These are phyloP conservation scores for Agrocybe pediades DNA, from an alignment of 768 basidiomycete genomes.

Conservation along the genomic window DNA sequence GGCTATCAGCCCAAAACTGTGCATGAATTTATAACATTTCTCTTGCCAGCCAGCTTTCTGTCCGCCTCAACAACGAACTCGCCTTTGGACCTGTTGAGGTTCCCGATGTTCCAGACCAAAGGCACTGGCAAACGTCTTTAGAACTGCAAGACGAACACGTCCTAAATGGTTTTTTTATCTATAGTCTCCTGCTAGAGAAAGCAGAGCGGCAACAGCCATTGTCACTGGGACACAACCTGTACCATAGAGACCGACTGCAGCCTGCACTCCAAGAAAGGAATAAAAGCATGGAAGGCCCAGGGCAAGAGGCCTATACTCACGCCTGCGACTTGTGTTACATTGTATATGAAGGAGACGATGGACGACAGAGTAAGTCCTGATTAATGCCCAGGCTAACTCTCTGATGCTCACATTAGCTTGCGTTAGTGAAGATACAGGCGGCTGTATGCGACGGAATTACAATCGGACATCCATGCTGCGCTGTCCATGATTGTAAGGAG, in stretches of 20 bases:
- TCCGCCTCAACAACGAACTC: conserved; percentile 2
- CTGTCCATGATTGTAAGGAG: conserved; percentile 24
- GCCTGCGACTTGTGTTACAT: background rate
- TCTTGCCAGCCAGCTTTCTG: background rate
- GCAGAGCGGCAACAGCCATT: conserved; percentile 13
- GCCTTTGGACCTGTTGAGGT: background rate
- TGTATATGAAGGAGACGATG: background rate
- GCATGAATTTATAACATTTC: no score
- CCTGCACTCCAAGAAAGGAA: background rate
- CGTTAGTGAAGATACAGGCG: conserved; percentile 16
- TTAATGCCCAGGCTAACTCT: background rate
- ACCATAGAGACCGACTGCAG: background rate
- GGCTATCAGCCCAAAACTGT: no score
- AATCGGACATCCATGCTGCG: conserved; percentile 31
- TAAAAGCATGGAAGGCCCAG: background rate
- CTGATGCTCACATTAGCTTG: background rate
- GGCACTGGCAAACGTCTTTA: conserved; percentile 6
- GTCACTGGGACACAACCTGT: conserved; percentile 9
- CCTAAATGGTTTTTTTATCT: conserved; percentile 24
- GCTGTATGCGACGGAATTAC: conserved; percentile 27
- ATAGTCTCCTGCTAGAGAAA: conserved; percentile 21
- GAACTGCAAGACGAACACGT: conserved; percentile 18
- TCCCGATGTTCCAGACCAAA: background rate
- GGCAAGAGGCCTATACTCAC: background rate
- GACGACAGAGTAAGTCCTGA: background rate